A percentile compares a stretch with the other conserved stretches of the same genome.
Conservation (phyloP, 306 rosid genomes). For the Senna tora region DNA sequence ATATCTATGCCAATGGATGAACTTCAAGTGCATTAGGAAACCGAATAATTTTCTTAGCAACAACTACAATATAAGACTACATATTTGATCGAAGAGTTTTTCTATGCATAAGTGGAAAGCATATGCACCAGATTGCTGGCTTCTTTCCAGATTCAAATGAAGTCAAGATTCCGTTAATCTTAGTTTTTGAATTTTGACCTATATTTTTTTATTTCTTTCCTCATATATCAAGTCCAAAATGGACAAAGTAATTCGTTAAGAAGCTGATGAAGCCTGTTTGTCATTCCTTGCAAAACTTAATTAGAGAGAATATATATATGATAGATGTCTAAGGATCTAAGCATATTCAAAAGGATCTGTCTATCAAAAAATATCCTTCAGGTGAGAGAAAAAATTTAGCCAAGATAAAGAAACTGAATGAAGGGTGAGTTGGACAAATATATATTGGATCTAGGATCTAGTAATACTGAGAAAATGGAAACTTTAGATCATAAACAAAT, state of each 20-base stretch:
- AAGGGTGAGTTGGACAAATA: neutral
- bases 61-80: neutral
- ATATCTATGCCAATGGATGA: neutral
- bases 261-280: constrained; percentile 3
- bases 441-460: constrained; percentile 17
- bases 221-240: neutral
- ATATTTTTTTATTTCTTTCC: neutral
- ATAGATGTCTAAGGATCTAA: neutral
- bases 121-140: neutral
- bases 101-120: neutral
- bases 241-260: neutral
- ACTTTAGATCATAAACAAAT: neutral
- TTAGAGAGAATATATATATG: neutral
- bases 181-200: neutral
- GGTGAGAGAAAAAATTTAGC: neutral
- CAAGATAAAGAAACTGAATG: neutral
- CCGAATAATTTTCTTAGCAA: neutral
- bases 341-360: neutral
- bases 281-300: neutral
- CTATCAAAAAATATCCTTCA: neutral
- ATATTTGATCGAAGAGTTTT: neutral
- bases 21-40: neutral
- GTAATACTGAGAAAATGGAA: neutral
- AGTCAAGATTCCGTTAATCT: neutral
- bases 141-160: neutral